Evolutionary conservation across 371 early-diverging fungal species (phyloP), one percentile per base, ranked within the genome.

Genomic region (Mortierella sp.): DNA sequence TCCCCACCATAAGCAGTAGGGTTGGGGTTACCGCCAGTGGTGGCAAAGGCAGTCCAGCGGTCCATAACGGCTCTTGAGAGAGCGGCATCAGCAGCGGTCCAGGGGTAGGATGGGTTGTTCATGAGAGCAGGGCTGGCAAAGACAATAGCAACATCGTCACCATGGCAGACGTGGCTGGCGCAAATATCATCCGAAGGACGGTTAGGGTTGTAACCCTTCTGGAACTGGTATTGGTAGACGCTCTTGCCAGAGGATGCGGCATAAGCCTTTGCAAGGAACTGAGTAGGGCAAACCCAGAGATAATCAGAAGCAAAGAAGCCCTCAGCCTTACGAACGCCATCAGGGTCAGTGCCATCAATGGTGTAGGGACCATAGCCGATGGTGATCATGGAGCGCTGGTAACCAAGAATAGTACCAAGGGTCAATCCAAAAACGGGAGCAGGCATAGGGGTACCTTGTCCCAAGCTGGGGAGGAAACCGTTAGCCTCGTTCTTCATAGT

Each of bases 181-280:
- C 81, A 80, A 28, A 75, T 47, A 34, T 80, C 81, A 15, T 17
- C 28, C 3, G 64, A 22, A 34, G 81, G 66, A 17, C 81, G 81
- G 58, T 59, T 71, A 58, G 75, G 75, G 61, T 68, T 70, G 55
- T 80, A 80, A 13, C 68, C 81, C 28, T 54, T 62, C 57, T 75
- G 75, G 72, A 80, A 80, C 49, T 80, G 81, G 69, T 75, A 75
- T 51, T 80, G 81, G 71, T 75, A 75, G 43, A 75, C 71, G n/a
- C 59, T 51, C n/a, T 51, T 35, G 35, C 68, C 65, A 34, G 61
- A 31, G 12, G 60, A 45, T 29, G 65, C 66, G 43, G 75, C 67
- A 56, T 80, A 80, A 26, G 80, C 75, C 62, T 74, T 70, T 57
- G 80, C 74, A 29, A 80, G 35, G 71, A 49, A 70, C 68, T 80